A percentile compares a stretch with the other conserved stretches of the same genome.
These are phyloP conservation scores for Diospyros kaki DNA, from an alignment of 148 eudicot genomes.

Conservation along the genomic window DNA sequence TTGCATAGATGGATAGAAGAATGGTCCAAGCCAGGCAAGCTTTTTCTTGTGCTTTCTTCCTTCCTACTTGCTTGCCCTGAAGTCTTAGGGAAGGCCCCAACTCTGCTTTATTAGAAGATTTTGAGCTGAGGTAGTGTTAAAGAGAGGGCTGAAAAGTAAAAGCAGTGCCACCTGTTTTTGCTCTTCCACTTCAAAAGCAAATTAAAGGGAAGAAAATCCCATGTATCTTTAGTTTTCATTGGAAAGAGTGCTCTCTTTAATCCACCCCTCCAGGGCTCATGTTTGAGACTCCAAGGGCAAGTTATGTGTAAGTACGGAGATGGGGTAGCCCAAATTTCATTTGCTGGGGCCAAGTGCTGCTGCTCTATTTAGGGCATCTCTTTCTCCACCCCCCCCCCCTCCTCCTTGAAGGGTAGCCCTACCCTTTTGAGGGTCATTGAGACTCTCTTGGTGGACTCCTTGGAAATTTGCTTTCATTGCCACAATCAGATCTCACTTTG, in stretches of 20 bases:
- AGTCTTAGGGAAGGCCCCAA: slow-evolving; percentile 31
- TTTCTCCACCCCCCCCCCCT: not conserved
- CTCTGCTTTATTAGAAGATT: slow-evolving; percentile 38
- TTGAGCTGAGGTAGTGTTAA: slow-evolving; percentile 59
- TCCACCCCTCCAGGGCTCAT: not conserved
- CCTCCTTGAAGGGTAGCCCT: slow-evolving; percentile 31
- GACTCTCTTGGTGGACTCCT: too few species aligned
- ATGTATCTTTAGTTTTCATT: slow-evolving; percentile 33
- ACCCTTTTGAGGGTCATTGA: slow-evolving; percentile 26
- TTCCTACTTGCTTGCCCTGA: slow-evolving; percentile 25
- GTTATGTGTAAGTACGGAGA: not conserved
- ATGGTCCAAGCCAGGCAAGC: slow-evolving; percentile 12
- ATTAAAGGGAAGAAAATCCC: slow-evolving; percentile 13
- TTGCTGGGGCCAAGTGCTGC: too few species aligned
- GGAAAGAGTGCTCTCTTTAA: slow-evolving; percentile 54
- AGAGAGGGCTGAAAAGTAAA: slow-evolving; percentile 68
- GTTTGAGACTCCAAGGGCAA: not conserved
- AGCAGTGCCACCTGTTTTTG: slow-evolving; percentile 48
- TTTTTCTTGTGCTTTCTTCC: slow-evolving; percentile 36
- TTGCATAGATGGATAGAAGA: slow-evolving; percentile 31
- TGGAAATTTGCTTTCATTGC: too few species aligned
- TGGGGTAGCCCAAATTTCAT: too few species aligned
- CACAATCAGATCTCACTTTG: too few species aligned
- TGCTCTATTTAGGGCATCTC: too few species aligned
- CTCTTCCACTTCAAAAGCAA: slow-evolving; percentile 46